Base-by-base conservation (phyloP, 257 asterid species). In the Petunia axillaris region DNA sequence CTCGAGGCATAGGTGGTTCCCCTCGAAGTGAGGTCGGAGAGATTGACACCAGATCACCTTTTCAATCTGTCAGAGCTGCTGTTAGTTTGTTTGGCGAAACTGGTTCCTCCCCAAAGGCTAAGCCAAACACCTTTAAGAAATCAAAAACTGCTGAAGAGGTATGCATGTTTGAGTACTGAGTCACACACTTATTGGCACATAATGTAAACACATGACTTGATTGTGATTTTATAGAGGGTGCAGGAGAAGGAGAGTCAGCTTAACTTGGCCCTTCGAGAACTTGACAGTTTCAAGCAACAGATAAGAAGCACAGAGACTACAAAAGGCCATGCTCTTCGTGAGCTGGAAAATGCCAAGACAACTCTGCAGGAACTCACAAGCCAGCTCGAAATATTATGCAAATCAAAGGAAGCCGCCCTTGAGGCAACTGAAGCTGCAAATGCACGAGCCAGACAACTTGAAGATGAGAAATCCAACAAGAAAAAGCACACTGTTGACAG, bases 121-220 rank as follows among this genome's bases (percentile, higher is more conserved):
- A 77, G 63, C 39, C 82, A 38, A 25, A 40, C 58, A 36, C 80
- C 55, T 48, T 79, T 68, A 90, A 81, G 87, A 93, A 87, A 83
- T 75, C 90, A 0, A 87, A 86, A 79, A 84, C 91, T 54, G 50
- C 79, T 8, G 98, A 93, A 55, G 98, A 93, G 97, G 98, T 94
- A 82, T 8, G 14, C 6, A 75, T 59, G 16, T 4, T 39, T 68
- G 37, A 13, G 6, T 8, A 41, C 37, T 4, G 44, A 39, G 14
- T 39, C 16, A 36, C 16, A 65, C 38, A 48, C 50, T 74, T 54
- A 54, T 54, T 25, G 25, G 25, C 25, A 25, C 25, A 54, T 1
- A 54, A 54, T 54, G 14, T 54, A 54, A 54, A 54, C 63, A 74
- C 43, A 16, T 52, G 54, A 55, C 48, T 53, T 75, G 66, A 75